Percentiles rank a stretch among this genome's conserved stretches.
Evolutionary conservation across 768 basidiomycete species (phyloP).

Genomic region (Pleurotus djamor): DNA sequence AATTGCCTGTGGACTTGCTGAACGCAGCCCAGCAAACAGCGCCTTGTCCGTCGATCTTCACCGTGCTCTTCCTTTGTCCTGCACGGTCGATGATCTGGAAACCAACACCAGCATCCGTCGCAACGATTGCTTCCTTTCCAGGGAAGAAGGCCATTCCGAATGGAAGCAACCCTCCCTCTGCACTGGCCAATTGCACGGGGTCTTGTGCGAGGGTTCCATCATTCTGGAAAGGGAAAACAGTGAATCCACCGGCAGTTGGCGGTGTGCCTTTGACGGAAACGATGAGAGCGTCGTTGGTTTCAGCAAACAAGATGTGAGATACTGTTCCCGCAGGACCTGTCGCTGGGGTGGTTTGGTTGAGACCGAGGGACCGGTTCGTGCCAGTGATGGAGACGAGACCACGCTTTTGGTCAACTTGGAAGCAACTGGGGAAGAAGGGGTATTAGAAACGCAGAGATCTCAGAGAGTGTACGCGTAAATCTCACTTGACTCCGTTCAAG

Average conservation of each 20-base stretch:
- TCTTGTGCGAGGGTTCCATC: slow-evolving; percentile 42
- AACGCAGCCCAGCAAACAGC: slow-evolving; percentile 44
- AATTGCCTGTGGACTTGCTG: slow-evolving; percentile 38
- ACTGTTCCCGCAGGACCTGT: slow-evolving; percentile 43
- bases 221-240: slow-evolving; percentile 42
- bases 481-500: slow-evolving; percentile 38
- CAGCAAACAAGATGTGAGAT: slow-evolving; percentile 44
- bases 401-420: slow-evolving; percentile 33
- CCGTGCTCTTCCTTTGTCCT: slow-evolving; percentile 23
- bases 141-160: slow-evolving; percentile 46
- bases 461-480: not conserved
- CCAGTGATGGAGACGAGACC: slow-evolving; percentile 37
- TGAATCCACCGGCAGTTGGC: slow-evolving; percentile 46
- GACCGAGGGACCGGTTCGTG: slow-evolving; percentile 37
- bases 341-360: slow-evolving; percentile 52
- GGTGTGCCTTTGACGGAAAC: slow-evolving; percentile 49
- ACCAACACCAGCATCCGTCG: slow-evolving; percentile 37
- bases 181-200: slow-evolving; percentile 31
- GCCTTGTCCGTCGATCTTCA: slow-evolving; percentile 33
- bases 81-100: slow-evolving; percentile 34
- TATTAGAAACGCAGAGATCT: not conserved
- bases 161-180: slow-evolving; percentile 40
- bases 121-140: slow-evolving; percentile 36
- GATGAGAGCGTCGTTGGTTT: slow-evolving; percentile 40
- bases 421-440: slow-evolving; percentile 31